Percentiles rank a stretch among this genome's conserved stretches.
These are phyloP conservation scores for Hortaea werneckii DNA, from an alignment of 2,329 filamentous ascomycete genomes.

Conservation along the genomic window DNA sequence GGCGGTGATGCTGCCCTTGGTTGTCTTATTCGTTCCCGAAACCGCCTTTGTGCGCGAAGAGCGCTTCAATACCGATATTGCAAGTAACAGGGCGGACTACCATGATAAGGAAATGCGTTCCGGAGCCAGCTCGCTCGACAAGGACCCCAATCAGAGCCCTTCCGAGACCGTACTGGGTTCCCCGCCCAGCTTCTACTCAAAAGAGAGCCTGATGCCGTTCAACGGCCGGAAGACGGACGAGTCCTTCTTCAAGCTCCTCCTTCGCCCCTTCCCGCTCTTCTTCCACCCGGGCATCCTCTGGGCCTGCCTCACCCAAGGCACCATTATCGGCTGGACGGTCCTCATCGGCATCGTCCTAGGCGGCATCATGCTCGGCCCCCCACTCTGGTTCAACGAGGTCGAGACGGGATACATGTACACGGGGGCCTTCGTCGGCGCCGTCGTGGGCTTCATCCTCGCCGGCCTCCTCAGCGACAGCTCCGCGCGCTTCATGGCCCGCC, in stretches of 20 bases:
- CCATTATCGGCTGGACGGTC: constrained; percentile 90
- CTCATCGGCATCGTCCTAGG: constrained; percentile 78
- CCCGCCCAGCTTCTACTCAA: constrained; percentile 9
- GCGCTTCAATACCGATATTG: constrained; percentile 50
- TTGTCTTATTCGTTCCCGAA: constrained; percentile 76
- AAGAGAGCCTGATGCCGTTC: constrained; percentile 43
- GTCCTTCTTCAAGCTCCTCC: constrained; percentile 52
- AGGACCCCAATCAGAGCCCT: neutral
- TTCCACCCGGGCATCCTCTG: constrained; percentile 78
- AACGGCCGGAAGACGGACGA: constrained; percentile 76
- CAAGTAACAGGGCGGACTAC: constrained; percentile 12
- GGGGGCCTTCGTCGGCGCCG: constrained; percentile 72
- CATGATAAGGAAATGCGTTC: neutral
- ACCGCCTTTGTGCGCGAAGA: constrained; percentile 63
- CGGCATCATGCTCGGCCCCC: constrained; percentile 70
- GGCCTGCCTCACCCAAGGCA: constrained; percentile 71
- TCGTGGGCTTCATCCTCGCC: constrained; percentile 66
- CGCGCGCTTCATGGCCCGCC: constrained; percentile 58
- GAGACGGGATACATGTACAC: constrained; percentile 80
- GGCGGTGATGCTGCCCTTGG: constrained; percentile 55
- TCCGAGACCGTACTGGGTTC: neutral
- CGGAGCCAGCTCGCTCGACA: constrained; percentile 1
- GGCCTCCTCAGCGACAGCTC: constrained; percentile 65
- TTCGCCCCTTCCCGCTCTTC: constrained; percentile 72
- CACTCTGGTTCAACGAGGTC: constrained; percentile 71